Evolutionary conservation across 768 basidiomycete species (phyloP).

Genomic region (Russula virescens): DNA sequence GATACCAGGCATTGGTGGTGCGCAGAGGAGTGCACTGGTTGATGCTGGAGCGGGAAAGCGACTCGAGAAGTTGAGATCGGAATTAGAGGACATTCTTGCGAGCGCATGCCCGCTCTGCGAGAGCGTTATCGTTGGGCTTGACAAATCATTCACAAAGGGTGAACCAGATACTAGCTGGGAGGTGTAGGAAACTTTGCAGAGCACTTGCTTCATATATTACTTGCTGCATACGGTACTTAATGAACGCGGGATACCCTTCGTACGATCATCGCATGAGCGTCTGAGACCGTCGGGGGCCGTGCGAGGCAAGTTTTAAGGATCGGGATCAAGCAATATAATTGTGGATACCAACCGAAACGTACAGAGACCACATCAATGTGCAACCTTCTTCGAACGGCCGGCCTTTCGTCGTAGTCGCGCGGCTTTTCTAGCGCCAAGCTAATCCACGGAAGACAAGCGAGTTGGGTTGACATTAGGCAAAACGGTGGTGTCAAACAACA

Average conservation of each 20-base stretch:
- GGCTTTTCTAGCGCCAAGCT: slow-evolving; percentile 81
- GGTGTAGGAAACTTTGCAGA: slow-evolving; percentile 36
- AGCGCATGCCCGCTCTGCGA: slow-evolving; percentile 93
- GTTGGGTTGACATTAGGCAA: background rate
- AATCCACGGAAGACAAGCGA: slow-evolving; percentile 10
- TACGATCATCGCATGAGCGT: background rate
- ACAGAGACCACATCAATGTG: slow-evolving; percentile 44
- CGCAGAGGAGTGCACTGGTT: slow-evolving; percentile 38
- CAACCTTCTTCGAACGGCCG: slow-evolving; percentile 76
- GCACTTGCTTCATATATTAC: slow-evolving; percentile 11
- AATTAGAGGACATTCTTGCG: slow-evolving; percentile 86
- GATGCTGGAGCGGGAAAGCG: slow-evolving; percentile 54
- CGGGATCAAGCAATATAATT: background rate
- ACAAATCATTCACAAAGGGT: slow-evolving; percentile 80
- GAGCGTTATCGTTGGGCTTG: slow-evolving; percentile 76
- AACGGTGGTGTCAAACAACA: slow-evolving; percentile 5
- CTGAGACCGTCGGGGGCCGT: background rate
- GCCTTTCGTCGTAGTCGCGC: slow-evolving; percentile 66
- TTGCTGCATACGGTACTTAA: slow-evolving; percentile 1
- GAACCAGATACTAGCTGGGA: slow-evolving; percentile 78
- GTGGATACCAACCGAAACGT: background rate
- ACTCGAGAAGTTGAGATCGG: slow-evolving; percentile 66
- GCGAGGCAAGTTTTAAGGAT: background rate
- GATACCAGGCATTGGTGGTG: slow-evolving; percentile 61
- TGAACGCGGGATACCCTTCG: background rate